These are phyloP conservation scores for Pinus tabuliformis DNA, from an alignment of 75 land plant species.

Conservation along the genomic window DNA sequence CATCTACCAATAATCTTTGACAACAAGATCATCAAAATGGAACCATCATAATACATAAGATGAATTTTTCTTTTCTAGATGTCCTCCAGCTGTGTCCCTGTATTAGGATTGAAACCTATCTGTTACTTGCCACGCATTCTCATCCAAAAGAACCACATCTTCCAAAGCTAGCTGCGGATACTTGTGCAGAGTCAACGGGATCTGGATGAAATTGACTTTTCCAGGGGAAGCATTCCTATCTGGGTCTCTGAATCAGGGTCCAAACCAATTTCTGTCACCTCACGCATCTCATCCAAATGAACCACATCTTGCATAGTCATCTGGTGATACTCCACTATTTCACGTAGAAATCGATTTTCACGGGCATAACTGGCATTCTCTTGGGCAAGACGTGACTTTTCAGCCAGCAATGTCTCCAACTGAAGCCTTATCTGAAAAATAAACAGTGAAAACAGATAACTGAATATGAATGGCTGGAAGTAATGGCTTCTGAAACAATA, in stretches of 20 bases:
- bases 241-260: background rate
- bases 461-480: background rate
- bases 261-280: constrained; percentile 47
- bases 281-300: constrained; percentile 53
- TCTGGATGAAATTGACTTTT: background rate
- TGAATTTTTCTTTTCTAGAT: background rate
- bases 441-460: background rate
- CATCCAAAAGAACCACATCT: background rate
- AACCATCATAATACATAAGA: background rate
- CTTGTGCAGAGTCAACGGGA: background rate
- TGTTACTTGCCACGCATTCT: background rate
- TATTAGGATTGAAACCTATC: background rate
- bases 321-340: constrained; percentile 82
- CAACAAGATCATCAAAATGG: background rate
- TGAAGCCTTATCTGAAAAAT: constrained; percentile 67
- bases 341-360: constrained; percentile 79
- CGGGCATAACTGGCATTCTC: constrained; percentile 76
- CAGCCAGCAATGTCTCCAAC: constrained; percentile 86
- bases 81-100: background rate
- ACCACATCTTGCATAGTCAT: constrained; percentile 78
- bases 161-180: background rate
- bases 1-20: constrained; percentile 2
- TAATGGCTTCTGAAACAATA: background rate
- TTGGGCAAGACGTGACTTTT: constrained; percentile 79
- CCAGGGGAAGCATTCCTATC: background rate